Base-by-base conservation (phyloP, 768 basidiomycete genomes). In the Trametes gibbosa region DNA sequence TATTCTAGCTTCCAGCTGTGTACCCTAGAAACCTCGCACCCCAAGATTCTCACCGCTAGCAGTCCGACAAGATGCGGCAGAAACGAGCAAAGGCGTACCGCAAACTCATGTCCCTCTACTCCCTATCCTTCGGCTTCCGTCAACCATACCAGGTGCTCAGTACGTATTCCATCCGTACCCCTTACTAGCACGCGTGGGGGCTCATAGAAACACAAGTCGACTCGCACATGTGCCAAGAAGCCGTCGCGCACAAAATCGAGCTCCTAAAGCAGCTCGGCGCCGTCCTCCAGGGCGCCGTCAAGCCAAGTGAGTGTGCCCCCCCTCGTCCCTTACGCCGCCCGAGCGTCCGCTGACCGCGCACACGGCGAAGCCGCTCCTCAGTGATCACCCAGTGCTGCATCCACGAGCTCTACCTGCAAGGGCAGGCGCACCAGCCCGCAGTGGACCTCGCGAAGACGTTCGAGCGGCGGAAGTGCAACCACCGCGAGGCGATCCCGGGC, bases 311-410 rank as follows among this genome's bases (percentile, higher is more conserved):
- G 95, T 43, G 53, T 14, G 35, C n/a, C 45, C 12, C 12, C 27
- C 35, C 27, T 17, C 21, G 34, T 5, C 46, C 34, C 23, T n/a
- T 45, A 19, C 23, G 5, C n/a, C 17, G 21, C 27, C 45, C n/a
- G 51, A 47, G 34, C 46, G 39, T 47, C n/a, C 47, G 23, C 60
- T 63, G 54, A 57, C 59, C 59, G 37, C 53, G n/a, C 53, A 53
- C 51, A 41, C 79, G 70, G 74, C 75, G 75, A 77, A 79, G 75
- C 75, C 73, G 72, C 72, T 73, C 58, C 69, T 65, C 65, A 98
- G 97, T 99, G 96, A 98, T 99, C 72, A 98, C 97, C 0, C 96
- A 98, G 70, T 99, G 97, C 72, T 96, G 89, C 70, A 94, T 99
- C 41, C 87, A 95, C 64, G 92, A 93, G 69, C 80, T 99, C 2